A percentile compares a stretch with the other conserved stretches of the same genome.
Conservation (phyloP, 192 early-diverging fungal species). For the Gaertneriomyces sp. region DNA sequence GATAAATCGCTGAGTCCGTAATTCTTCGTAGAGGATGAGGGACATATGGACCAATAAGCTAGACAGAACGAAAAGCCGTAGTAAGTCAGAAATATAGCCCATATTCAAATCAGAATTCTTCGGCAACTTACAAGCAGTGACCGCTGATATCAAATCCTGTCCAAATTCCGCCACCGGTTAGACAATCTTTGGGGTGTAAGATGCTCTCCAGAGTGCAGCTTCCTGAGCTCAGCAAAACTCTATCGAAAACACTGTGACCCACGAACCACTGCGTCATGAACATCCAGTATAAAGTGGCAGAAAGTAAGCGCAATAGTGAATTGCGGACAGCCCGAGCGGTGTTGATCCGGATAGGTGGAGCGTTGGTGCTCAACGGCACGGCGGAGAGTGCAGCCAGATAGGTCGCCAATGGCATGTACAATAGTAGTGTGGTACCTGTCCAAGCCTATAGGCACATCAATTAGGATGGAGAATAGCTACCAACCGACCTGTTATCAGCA, state of each 20-base stretch:
- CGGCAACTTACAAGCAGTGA: slow-evolving; percentile 71
- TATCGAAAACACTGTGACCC: slow-evolving; percentile 77
- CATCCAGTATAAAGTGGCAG: slow-evolving; percentile 80
- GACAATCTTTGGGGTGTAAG: slow-evolving; percentile 39
- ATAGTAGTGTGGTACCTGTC: slow-evolving; percentile 64
- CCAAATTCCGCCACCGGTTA: slow-evolving; percentile 64
- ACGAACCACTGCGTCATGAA: slow-evolving; percentile 81
- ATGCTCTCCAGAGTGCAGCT: slow-evolving; percentile 36
- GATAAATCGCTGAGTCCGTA: slow-evolving; percentile 4
- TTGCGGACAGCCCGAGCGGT: slow-evolving; percentile 6
- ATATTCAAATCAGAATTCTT: background rate
- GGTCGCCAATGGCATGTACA: slow-evolving; percentile 34
- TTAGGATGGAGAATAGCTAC: background rate
- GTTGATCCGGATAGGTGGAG: slow-evolving; percentile 2
- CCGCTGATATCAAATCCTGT: slow-evolving; percentile 83
- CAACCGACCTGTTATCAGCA: background rate
- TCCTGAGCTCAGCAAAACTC: slow-evolving; percentile 68
- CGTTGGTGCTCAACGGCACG: too few relatives aligned
- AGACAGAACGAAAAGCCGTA: slow-evolving; percentile 8
- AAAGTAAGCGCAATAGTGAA: slow-evolving; percentile 41
- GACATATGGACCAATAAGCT: slow-evolving; percentile 33
- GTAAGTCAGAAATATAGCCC: background rate
- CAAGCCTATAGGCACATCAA: slow-evolving; percentile 44
- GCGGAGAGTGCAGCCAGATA: too few relatives aligned
- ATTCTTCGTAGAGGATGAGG: slow-evolving; percentile 30